Evolutionary conservation across 1,284 basidiomycete genomes (phyloP).

Genomic region (Tremellales sp.): DNA sequence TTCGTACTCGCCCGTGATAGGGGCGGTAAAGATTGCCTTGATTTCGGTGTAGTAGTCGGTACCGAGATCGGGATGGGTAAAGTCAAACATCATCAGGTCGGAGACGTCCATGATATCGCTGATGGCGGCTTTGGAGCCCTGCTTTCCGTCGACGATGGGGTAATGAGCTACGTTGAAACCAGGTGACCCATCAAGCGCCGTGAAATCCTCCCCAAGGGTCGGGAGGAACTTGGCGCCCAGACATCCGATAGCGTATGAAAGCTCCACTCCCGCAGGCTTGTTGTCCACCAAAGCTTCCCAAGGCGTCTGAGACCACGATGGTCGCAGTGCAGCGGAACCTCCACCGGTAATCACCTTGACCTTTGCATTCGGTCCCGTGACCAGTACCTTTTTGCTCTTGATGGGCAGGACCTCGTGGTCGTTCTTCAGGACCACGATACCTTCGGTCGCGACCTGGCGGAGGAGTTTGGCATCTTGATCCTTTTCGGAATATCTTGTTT

Average conservation of each 20-base stretch:
- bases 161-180: constrained; percentile 25
- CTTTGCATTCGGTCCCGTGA: constrained; percentile 73
- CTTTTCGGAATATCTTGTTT: constrained; percentile 14
- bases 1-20: constrained; percentile 25
- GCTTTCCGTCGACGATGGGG: constrained; percentile 18
- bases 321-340: constrained; percentile 66
- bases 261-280: constrained; percentile 37
- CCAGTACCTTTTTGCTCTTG: constrained; percentile 53
- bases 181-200: constrained; percentile 10
- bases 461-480: constrained; percentile 19
- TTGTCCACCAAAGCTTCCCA: constrained; percentile 61
- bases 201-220: constrained; percentile 22
- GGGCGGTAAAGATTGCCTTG: constrained; percentile 19
- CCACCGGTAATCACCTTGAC: constrained; percentile 66
- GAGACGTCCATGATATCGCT: constrained; percentile 17
- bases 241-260: constrained; percentile 50
- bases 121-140: constrained; percentile 18
- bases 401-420: constrained; percentile 17
- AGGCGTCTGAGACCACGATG: constrained; percentile 67
- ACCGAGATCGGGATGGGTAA: constrained; percentile 16
- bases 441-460: constrained; percentile 12
- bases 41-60: constrained; percentile 17
- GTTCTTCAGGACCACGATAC: constrained; percentile 66
- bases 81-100: constrained; percentile 29
- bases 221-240: constrained; percentile 20